Percentiles rank a stretch among this genome's conserved stretches.
These are phyloP conservation scores for Epithele typhae DNA, from an alignment of 768 basidiomycete species.

Conservation along the genomic window DNA sequence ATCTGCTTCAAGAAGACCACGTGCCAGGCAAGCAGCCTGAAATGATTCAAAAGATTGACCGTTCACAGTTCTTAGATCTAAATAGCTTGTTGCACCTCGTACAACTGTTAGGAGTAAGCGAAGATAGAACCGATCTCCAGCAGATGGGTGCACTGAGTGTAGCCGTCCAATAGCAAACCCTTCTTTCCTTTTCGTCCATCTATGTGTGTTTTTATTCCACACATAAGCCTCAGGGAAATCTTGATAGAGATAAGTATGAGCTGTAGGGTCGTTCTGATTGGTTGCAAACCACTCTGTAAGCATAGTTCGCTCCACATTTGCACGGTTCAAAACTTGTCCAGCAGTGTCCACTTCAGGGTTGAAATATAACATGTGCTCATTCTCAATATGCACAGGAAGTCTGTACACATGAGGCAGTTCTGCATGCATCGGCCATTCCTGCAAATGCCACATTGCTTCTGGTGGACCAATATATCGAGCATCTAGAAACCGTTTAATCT, in stretches of 20 bases:
- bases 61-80: slow-evolving; percentile 24
- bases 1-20: slow-evolving; percentile 39
- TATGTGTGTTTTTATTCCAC: slow-evolving; percentile 17
- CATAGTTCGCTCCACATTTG: slow-evolving; percentile 19
- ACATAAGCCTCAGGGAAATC: slow-evolving; percentile 33
- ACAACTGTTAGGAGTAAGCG: slow-evolving; percentile 36
- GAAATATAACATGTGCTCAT: slow-evolving; percentile 35
- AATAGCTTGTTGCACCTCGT: slow-evolving; percentile 30
- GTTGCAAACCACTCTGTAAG: slow-evolving; percentile 32
- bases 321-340: slow-evolving; percentile 6
- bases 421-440: slow-evolving; percentile 18
- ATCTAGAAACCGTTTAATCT: slow-evolving; percentile 33
- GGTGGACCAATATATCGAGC: slow-evolving; percentile 34
- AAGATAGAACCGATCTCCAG: slow-evolving; percentile 39
- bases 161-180: slow-evolving; percentile 37
- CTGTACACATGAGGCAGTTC: slow-evolving; percentile 31
- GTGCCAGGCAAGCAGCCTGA: slow-evolving; percentile 36
- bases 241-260: too few relatives aligned
- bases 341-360: slow-evolving; percentile 27
- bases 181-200: slow-evolving; percentile 28
- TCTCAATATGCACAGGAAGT: slow-evolving; percentile 39
- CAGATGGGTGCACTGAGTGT: slow-evolving; percentile 32
- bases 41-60: slow-evolving; percentile 27
- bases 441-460: slow-evolving; percentile 35
- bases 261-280: too few relatives aligned